Conservation (phyloP, 1,139 yeast genomes). For the Kazachstania sp. region DNA sequence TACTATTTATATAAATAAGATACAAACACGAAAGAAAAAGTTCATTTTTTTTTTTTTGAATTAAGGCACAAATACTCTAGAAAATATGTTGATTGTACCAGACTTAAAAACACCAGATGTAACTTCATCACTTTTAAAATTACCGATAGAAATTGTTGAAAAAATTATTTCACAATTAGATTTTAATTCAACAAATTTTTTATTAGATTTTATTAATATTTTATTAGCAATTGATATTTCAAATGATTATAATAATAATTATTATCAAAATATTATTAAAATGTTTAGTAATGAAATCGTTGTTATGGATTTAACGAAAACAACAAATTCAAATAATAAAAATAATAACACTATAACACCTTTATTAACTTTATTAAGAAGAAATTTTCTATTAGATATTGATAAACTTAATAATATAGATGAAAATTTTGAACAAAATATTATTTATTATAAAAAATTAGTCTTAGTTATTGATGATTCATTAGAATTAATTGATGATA, state of each 20-base stretch:
- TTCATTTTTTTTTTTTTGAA: too few relatives aligned
- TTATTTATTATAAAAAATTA: not conserved
- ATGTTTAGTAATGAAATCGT: conserved; percentile 4
- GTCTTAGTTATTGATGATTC: not conserved
- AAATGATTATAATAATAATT: not conserved
- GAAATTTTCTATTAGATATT: not conserved
- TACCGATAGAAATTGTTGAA: conserved; percentile 12
- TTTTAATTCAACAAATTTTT: conserved; percentile 5
- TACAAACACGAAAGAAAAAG: too few relatives aligned
- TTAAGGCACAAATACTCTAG: not conserved
- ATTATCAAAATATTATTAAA: conserved; percentile 5
- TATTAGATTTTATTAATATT: conserved; percentile 10
- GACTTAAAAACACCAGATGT: not conserved
- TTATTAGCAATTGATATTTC: conserved; percentile 6
- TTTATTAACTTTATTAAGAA: not conserved
- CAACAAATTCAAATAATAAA: not conserved
- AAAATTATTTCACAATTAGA: conserved; percentile 9
- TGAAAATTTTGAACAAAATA: not conserved
- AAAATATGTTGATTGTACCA: not conserved
- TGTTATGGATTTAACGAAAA: conserved; percentile 3
- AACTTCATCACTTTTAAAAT: not conserved
- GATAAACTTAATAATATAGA: not conserved
- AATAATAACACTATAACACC: not conserved
- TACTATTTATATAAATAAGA: too few relatives aligned
- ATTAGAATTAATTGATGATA: not conserved